Conservation (phyloP, 2,329 filamentous ascomycete species). For the Ophiostoma sp. region DNA sequence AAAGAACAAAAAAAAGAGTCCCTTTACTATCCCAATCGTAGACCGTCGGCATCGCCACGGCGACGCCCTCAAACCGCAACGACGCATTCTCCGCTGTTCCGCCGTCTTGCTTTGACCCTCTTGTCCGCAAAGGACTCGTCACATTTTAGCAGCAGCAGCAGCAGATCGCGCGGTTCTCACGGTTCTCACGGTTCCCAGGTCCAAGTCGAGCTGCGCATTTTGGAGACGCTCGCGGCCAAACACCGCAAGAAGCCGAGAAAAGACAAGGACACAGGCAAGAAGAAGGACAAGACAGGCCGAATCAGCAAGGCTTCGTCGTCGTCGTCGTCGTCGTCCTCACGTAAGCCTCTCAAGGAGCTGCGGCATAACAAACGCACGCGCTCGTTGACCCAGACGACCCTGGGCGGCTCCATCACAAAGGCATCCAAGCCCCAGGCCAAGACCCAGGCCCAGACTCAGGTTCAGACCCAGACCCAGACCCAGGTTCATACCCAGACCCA, state of each 20-base stretch:
- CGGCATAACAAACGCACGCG: constrained; percentile 22
- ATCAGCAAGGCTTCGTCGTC: background rate
- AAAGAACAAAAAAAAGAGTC: background rate
- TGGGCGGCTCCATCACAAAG: constrained; percentile 12
- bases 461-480: no score
- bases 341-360: constrained; percentile 26
- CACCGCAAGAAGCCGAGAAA: background rate
- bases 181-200: no score
- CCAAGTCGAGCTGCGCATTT: no score
- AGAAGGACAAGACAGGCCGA: constrained; percentile 2
- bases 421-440: no score
- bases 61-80: constrained; percentile 47
- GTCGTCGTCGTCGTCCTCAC: constrained; percentile 1
- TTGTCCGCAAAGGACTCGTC: constrained; percentile 35
- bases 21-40: background rate
- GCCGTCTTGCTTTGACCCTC: constrained; percentile 47
- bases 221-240: constrained; percentile 6
- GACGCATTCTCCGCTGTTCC: constrained; percentile 67
- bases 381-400: background rate
- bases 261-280: background rate
- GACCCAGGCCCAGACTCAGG: no score
- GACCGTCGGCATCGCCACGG: constrained; percentile 14
- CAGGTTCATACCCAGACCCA: no score
- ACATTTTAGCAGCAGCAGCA: no score
- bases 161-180: no score